These are phyloP conservation scores for Balansia obtecta DNA, from an alignment of 2,329 filamentous ascomycete species.

Conservation along the genomic window DNA sequence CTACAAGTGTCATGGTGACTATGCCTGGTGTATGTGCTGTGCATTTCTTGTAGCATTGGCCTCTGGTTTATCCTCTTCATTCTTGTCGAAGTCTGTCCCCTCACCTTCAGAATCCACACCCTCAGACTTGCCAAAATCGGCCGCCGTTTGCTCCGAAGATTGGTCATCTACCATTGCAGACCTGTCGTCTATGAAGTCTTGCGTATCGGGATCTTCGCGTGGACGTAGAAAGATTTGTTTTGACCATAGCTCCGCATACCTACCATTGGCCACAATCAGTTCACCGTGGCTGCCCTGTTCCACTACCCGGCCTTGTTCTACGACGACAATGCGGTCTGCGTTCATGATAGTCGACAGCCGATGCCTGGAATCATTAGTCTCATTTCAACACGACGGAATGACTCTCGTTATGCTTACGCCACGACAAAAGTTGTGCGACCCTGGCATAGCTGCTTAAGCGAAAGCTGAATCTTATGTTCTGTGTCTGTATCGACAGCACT, in stretches of 20 bases:
- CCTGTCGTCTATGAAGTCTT: slow-evolving; percentile 7
- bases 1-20: not conserved
- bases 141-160: slow-evolving; percentile 22
- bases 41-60: slow-evolving; percentile 21
- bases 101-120: slow-evolving; percentile 13
- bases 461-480: slow-evolving; percentile 53
- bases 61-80: slow-evolving; percentile 11
- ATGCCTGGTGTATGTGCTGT: slow-evolving; percentile 36
- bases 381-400: too few species aligned
- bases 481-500: slow-evolving; percentile 63
- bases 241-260: slow-evolving; percentile 53
- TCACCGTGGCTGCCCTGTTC: slow-evolving; percentile 51
- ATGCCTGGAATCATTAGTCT: slow-evolving; percentile 32
- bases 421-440: slow-evolving; percentile 56
- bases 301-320: slow-evolving; percentile 48
- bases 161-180: slow-evolving; percentile 23
- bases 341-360: slow-evolving; percentile 60
- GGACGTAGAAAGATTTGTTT: slow-evolving; percentile 45
- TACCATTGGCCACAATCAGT: slow-evolving; percentile 43
- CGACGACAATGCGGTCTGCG: slow-evolving; percentile 54
- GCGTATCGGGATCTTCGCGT: slow-evolving; percentile 21
- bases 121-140: slow-evolving; percentile 19
- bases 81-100: slow-evolving; percentile 8
- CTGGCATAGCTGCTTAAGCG: slow-evolving; percentile 43
- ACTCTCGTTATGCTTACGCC: slow-evolving; percentile 30